These are phyloP conservation scores for Halophytophthora batemanensis DNA, from an alignment of 352 stramenopile genomes.

Conservation along the genomic window DNA sequence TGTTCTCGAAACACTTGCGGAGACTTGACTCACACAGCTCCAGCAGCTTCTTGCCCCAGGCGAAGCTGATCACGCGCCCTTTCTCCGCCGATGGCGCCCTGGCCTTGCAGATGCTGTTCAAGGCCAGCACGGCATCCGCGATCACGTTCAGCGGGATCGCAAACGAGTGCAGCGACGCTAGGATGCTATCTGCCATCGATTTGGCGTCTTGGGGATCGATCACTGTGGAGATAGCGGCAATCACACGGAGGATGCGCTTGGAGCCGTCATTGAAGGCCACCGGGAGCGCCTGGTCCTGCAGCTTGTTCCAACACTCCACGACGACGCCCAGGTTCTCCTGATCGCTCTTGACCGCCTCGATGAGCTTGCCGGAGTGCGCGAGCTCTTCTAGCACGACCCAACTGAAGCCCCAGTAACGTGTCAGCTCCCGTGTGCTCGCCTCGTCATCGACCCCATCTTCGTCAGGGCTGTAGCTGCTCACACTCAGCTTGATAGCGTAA, in stretches of 20 bases:
- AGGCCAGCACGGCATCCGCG: constrained; percentile 58
- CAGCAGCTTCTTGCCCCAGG: constrained; percentile 64
- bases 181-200: constrained; percentile 66
- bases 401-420: constrained; percentile 74
- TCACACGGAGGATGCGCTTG: constrained; percentile 81
- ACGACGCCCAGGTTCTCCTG: constrained; percentile 64
- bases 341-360: constrained; percentile 51
- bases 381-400: constrained; percentile 84
- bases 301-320: constrained; percentile 79
- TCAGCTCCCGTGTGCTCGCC: constrained; percentile 23
- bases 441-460: constrained; percentile 38
- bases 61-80: constrained; percentile 55
- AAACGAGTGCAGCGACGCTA: constrained; percentile 72
- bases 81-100: constrained; percentile 55
- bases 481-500: constrained; percentile 57
- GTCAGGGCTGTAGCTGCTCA: constrained; percentile 30
- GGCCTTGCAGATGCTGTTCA: constrained; percentile 79
- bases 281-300: constrained; percentile 64
- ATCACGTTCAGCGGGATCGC: constrained; percentile 80
- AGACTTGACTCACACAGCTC: constrained; percentile 64
- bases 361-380: constrained; percentile 50
- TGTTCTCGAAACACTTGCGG: constrained; percentile 55
- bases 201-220: constrained; percentile 76
- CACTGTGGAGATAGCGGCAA: constrained; percentile 66
- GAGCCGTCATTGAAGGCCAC: constrained; percentile 69